Conservation (phyloP, 371 early-diverging fungal genomes). For the Mortierella sp. region DNA sequence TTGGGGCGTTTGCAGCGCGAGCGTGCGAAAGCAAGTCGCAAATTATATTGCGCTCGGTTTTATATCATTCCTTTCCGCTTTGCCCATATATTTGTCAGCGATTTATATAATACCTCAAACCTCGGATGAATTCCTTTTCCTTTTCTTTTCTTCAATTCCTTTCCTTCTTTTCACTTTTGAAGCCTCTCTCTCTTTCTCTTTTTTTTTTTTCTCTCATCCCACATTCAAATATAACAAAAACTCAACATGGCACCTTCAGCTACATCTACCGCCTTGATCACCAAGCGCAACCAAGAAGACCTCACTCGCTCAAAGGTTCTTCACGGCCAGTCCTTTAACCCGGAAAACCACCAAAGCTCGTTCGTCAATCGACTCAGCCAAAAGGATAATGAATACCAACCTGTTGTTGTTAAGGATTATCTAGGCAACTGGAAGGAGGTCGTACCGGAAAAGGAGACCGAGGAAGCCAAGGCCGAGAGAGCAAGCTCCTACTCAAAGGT, state of each 20-base stretch:
- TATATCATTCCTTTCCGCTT: too few species aligned
- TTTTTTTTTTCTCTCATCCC: background rate
- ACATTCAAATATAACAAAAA: background rate
- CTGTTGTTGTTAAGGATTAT: constrained; percentile 67
- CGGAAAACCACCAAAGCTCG: background rate
- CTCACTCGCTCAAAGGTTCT: background rate
- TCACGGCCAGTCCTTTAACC: background rate
- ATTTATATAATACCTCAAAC: too few species aligned
- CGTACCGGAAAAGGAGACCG: constrained; percentile 46
- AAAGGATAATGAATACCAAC: constrained; percentile 1
- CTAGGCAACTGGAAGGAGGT: constrained; percentile 71
- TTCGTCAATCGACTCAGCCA: background rate
- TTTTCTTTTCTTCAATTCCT: background rate
- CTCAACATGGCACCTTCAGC: background rate
- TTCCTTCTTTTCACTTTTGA: background rate
- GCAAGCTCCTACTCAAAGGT: constrained; percentile 74
- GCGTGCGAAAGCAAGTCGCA: too few species aligned
- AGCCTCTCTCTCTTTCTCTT: background rate
- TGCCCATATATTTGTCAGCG: too few species aligned
- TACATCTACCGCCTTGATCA: background rate
- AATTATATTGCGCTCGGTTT: too few species aligned
- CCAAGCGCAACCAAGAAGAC: background rate
- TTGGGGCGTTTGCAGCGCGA: too few species aligned
- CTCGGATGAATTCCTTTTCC: too few species aligned
- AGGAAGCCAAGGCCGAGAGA: constrained; percentile 59